phyloP scores from a whole-genome alignment of 331 rosid species.

The Stylosanthes scabra region DNA sequence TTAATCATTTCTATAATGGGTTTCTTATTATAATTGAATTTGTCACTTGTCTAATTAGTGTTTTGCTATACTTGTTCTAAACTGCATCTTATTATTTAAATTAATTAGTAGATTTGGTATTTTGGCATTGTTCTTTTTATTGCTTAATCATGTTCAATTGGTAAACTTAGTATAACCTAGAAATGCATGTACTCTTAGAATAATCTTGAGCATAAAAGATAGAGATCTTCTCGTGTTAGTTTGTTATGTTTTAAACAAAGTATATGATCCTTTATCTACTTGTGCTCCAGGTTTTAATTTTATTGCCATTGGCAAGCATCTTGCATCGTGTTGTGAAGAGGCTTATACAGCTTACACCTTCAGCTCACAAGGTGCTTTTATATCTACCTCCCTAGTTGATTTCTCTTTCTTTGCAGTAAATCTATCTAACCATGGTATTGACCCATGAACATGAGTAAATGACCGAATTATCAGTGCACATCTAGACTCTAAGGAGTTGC shows the following conservation, averaged over 20 bases:
- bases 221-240: neutral
- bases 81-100: neutral
- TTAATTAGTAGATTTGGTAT: constrained; percentile 19
- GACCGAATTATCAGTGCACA: neutral
- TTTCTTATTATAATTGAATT: constrained; percentile 24
- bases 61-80: neutral
- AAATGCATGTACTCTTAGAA: constrained; percentile 22
- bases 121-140: too few relatives aligned
- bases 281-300: constrained; percentile 71
- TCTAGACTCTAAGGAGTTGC: constrained; percentile 12
- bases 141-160: neutral
- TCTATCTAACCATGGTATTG: neutral
- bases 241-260: neutral
- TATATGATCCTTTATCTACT: constrained; percentile 12
- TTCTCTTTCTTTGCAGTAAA: neutral
- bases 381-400: neutral
- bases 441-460: neutral
- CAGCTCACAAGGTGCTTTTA: constrained; percentile 70
- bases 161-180: constrained; percentile 19
- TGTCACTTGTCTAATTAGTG: constrained; percentile 20
- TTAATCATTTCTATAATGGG: constrained; percentile 28
- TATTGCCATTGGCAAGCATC: constrained; percentile 80
- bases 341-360: constrained; percentile 82
- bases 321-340: constrained; percentile 82
- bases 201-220: constrained; percentile 13